Conservation (phyloP, 2,329 filamentous ascomycete genomes). For the Diaporthe aspalathi region DNA sequence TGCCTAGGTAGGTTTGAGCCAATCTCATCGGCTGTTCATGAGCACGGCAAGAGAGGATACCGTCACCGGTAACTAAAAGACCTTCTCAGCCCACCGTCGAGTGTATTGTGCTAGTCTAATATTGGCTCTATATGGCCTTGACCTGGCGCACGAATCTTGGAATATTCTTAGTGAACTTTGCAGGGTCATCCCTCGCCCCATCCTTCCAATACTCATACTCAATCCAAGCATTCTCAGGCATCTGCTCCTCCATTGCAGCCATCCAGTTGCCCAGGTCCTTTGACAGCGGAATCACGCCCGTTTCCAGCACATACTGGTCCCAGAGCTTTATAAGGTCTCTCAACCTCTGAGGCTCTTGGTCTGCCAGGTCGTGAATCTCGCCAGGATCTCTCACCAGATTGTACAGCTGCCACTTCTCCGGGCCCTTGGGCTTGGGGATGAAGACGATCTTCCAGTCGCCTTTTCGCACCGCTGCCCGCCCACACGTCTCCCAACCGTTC, state of each 20-base stretch:
- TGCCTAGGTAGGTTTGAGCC: accelerated
- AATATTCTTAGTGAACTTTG: constrained; percentile 51
- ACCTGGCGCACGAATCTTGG: constrained; percentile 39
- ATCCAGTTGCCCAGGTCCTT: constrained; percentile 69
- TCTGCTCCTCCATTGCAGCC: constrained; percentile 71
- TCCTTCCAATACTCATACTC: constrained; percentile 72
- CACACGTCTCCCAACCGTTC: constrained; percentile 52
- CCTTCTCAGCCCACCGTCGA: no score
- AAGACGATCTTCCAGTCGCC: constrained; percentile 57
- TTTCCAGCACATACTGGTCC: constrained; percentile 60
- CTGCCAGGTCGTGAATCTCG: constrained; percentile 54
- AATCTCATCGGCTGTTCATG: neutral
- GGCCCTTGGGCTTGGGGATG: constrained; percentile 60
- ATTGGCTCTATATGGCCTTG: constrained; percentile 35
- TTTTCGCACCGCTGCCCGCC: constrained; percentile 49
- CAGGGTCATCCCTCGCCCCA: constrained; percentile 55
- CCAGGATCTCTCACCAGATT: constrained; percentile 58
- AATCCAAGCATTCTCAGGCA: constrained; percentile 74
- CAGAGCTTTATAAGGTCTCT: constrained; percentile 49
- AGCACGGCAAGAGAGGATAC: neutral
- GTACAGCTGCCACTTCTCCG: constrained; percentile 62
- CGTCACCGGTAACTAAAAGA: neutral
- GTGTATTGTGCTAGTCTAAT: neutral
- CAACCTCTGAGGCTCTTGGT: constrained; percentile 47
- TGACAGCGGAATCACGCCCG: constrained; percentile 68